These are phyloP conservation scores for Quercus aquifolioides DNA, from an alignment of 306 rosid genomes.

Conservation along the genomic window DNA sequence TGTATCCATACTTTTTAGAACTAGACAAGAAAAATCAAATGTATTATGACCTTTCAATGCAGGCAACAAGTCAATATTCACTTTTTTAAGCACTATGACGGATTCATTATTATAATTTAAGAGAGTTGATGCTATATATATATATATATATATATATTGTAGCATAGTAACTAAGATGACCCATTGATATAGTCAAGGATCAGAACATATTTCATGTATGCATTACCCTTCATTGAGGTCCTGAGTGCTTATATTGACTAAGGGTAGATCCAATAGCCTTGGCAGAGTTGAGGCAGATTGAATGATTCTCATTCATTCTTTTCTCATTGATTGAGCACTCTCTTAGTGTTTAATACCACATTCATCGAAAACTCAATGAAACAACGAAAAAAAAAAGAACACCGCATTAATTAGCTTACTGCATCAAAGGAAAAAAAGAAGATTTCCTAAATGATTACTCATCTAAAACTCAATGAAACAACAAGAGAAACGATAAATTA, in stretches of 20 bases:
- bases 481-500: neutral
- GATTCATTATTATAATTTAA: neutral
- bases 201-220: conserved; percentile 2
- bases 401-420: conserved; percentile 96
- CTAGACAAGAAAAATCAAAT: no score
- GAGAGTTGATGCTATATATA: neutral
- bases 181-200: neutral
- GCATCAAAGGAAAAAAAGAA: conserved; percentile 29
- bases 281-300: conserved; percentile 93
- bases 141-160: no score
- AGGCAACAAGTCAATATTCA: neutral
- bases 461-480: conserved; percentile 1
- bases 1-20: no score
- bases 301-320: conserved; percentile 81
- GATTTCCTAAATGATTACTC: neutral
- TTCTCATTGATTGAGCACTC: conserved; percentile 92
- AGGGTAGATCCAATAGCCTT: conserved; percentile 96
- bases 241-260: conserved; percentile 88
- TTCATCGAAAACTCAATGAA: conserved; percentile 81
- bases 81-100: neutral
- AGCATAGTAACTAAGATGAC: neutral
- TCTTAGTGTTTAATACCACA: conserved; percentile 82
- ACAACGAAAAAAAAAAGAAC: conserved; percentile 20
- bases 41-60: neutral
- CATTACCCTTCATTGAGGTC: conserved; percentile 97